phyloP scores from a whole-genome alignment of 768 basidiomycete species.

The Amanita jacksonii region DNA sequence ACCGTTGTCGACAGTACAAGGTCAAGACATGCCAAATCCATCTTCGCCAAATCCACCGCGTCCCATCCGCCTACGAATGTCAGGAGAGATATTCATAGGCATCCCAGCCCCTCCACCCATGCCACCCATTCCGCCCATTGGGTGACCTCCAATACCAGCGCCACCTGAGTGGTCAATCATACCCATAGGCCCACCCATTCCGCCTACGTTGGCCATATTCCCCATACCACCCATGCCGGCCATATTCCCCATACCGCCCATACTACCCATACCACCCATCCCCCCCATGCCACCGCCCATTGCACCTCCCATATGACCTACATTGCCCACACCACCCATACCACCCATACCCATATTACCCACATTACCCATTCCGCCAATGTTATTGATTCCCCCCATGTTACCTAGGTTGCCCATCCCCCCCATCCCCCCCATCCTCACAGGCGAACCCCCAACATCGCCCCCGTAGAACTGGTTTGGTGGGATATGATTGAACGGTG shows the following conservation, averaged over 20 bases:
- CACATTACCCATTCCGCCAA: slow-evolving; percentile 19
- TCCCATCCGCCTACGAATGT: slow-evolving; percentile 5
- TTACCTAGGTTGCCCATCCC: slow-evolving; percentile 21
- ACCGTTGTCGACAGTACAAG: too few species aligned
- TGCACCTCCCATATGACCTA: slow-evolving; percentile 23
- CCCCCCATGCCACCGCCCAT: slow-evolving; percentile 13
- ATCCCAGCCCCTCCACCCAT: slow-evolving; percentile 7
- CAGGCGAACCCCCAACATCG: slow-evolving; percentile 21
- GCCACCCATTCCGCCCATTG: slow-evolving; percentile 6
- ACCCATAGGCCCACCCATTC: slow-evolving; percentile 12
- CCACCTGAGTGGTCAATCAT: slow-evolving; percentile 10
- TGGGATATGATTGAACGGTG: slow-evolving; percentile 23
- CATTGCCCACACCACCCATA: slow-evolving; percentile 17
- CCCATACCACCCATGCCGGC: slow-evolving; percentile 15
- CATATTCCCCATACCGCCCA: slow-evolving; percentile 6
- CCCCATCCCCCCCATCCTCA: slow-evolving; percentile 24
- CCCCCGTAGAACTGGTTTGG: slow-evolving; percentile 22
- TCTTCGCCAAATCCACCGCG: slow-evolving; percentile 6
- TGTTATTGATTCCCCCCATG: too few species aligned
- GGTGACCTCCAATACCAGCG: slow-evolving; percentile 10
- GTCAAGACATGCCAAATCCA: slow-evolving; percentile 3
- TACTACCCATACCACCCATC: slow-evolving; percentile 7
- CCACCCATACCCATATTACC: slow-evolving; percentile 15
- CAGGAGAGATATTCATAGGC: slow-evolving; percentile 6
- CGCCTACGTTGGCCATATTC: slow-evolving; percentile 4